Evolutionary conservation across 768 basidiomycete genomes (phyloP).

Genomic region (Serendipita sp.): DNA sequence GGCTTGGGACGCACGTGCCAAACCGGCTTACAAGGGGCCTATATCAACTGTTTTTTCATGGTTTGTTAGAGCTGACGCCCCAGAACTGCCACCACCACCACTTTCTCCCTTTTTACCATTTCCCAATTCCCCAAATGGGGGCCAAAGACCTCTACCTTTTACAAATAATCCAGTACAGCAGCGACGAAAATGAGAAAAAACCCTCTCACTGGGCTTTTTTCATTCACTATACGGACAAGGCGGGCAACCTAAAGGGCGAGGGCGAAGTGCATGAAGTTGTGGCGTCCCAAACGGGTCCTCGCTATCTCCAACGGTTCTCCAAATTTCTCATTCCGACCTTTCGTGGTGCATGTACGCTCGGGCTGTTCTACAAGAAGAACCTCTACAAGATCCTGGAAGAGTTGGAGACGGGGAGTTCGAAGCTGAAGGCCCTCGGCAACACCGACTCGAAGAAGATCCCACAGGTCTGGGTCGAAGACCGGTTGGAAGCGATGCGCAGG

Average conservation of each 20-base stretch:
- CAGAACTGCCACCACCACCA: too few relatives aligned
- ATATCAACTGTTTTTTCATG: too few relatives aligned
- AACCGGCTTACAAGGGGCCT: too few relatives aligned
- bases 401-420: not conserved
- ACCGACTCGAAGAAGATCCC: too few relatives aligned
- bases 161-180: constrained; percentile 5
- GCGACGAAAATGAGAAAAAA: not conserved
- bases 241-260: not conserved
- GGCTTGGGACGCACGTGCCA: too few relatives aligned
- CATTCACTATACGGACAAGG: not conserved
- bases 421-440: not conserved
- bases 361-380: constrained; percentile 2
- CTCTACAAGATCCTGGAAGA: constrained; percentile 2
- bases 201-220: not conserved
- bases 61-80: too few relatives aligned
- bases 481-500: not conserved
- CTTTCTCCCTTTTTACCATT: not conserved
- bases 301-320: not conserved
- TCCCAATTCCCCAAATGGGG: not conserved
- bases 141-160: constrained; percentile 3
- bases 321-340: not conserved
- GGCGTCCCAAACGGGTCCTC: not conserved
- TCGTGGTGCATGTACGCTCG: constrained; percentile 3
- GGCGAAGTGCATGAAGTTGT: not conserved
- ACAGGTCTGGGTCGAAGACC: not conserved